Evolutionary conservation across 2,329 filamentous ascomycete genomes (phyloP).

Genomic region (Teratosphaeria zuluensis): DNA sequence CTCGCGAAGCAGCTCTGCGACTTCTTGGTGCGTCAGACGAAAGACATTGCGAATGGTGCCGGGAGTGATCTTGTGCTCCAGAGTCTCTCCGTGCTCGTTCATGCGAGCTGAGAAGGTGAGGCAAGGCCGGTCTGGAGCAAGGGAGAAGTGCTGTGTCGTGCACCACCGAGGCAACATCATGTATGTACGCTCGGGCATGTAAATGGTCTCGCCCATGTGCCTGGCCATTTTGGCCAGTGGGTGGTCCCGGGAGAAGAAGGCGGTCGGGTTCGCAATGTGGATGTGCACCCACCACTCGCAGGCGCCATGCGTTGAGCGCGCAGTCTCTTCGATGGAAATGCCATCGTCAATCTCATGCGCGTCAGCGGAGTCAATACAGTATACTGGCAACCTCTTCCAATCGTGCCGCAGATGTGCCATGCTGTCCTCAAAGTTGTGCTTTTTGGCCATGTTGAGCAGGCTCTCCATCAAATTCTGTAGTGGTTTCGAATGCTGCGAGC

Average conservation of each 20-base stretch:
- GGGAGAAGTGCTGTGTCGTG: conserved; percentile 44
- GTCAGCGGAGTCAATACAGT: conserved; percentile 59
- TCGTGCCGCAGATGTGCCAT: conserved; percentile 50
- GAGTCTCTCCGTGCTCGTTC: conserved; percentile 40
- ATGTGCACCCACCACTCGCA: conserved; percentile 59
- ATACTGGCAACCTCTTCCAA: conserved; percentile 52
- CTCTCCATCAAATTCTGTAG: conserved; percentile 32
- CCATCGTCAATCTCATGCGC: conserved; percentile 72
- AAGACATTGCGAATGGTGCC: conserved; percentile 48
- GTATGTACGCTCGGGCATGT: conserved; percentile 47
- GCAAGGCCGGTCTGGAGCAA: conserved; percentile 44
- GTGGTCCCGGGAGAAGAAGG: conserved; percentile 53
- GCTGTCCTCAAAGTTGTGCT: conserved; percentile 38
- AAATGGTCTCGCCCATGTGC: conserved; percentile 46
- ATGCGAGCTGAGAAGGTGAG: conserved; percentile 53
- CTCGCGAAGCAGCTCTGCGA: conserved; percentile 10
- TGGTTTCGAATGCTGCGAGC: conserved; percentile 34
- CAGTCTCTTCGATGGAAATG: conserved; percentile 50
- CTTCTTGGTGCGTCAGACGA: conserved; percentile 39
- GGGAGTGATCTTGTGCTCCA: conserved; percentile 45
- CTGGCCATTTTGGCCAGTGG: conserved; percentile 52
- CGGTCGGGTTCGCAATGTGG: conserved; percentile 70
- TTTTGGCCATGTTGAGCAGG: conserved; percentile 16
- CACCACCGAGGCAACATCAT: conserved; percentile 47
- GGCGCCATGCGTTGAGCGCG: neutral